phyloP scores from a whole-genome alignment of 257 asterid species.

The Scutellaria galericulata region DNA sequence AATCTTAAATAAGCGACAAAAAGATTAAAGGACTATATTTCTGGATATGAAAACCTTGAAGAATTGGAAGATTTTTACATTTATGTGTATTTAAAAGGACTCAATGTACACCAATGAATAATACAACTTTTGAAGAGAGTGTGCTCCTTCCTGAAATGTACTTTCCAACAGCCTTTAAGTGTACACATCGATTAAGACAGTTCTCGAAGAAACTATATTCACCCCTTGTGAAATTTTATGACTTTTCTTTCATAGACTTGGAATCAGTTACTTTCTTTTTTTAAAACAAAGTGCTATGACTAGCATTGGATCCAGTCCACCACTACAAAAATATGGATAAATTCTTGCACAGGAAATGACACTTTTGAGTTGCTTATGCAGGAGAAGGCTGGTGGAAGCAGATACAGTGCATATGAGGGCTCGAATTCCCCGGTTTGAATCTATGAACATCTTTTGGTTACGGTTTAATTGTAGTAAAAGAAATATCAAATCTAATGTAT shows the following conservation, averaged over 20 bases:
- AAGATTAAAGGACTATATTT: background rate
- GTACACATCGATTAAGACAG: constrained; percentile 3
- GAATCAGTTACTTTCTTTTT: background rate
- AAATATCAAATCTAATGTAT: constrained; percentile 33
- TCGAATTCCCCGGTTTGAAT: constrained; percentile 72
- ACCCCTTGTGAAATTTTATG: constrained; percentile 1
- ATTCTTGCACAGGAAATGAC: constrained; percentile 29
- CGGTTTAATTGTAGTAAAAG: constrained; percentile 19
- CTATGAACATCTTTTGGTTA: constrained; percentile 33
- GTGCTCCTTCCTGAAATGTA: background rate
- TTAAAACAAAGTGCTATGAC: background rate
- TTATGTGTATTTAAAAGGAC: background rate
- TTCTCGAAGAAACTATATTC: background rate
- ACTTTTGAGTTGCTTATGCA: constrained; percentile 50
- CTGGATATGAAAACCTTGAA: background rate
- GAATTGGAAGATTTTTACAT: background rate
- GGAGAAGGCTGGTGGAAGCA: constrained; percentile 77
- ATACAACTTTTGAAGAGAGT: background rate
- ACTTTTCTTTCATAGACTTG: background rate
- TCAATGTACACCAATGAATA: background rate
- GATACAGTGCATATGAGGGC: constrained; percentile 66
- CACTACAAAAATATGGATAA: constrained; percentile 15
- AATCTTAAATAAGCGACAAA: background rate
- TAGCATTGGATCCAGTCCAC: constrained; percentile 2
- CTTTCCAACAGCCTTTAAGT: background rate